Evolutionary conservation across 2,329 filamentous ascomycete genomes (phyloP).

Genomic region (Metarhizium album): DNA sequence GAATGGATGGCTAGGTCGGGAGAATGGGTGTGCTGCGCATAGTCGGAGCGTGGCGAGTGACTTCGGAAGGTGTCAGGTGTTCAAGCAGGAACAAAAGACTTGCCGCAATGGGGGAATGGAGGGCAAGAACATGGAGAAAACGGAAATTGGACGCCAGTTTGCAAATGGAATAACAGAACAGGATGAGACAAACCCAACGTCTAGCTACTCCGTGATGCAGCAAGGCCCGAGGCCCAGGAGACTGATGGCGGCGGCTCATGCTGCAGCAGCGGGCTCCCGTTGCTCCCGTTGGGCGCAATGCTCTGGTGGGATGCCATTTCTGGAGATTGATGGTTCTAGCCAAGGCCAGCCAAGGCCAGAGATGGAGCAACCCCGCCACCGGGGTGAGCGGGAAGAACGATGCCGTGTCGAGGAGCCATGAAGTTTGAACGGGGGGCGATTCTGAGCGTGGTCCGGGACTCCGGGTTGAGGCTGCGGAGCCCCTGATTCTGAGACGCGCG

Average conservation of each 20-base stretch:
- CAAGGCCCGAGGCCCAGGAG: not conserved
- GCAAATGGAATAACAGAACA: not conserved
- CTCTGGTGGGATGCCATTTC: not conserved
- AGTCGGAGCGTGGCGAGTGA: not conserved
- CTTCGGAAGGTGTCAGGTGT: not conserved
- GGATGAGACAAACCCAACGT: not conserved
- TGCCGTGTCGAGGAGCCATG: not conserved
- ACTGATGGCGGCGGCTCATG: not conserved
- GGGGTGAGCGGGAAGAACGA: not conserved
- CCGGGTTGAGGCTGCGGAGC: not conserved
- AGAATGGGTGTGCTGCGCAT: not conserved
- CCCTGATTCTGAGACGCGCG: constrained; percentile 5
- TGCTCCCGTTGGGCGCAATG: not conserved
- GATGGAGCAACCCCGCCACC: not conserved
- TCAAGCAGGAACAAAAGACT: not conserved
- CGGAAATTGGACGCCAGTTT: no score
- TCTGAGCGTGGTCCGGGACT: not conserved
- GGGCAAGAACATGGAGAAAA: not conserved
- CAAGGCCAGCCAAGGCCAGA: not conserved
- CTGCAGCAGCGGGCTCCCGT: not conserved
- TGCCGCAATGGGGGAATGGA: not conserved
- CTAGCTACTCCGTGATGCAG: not conserved
- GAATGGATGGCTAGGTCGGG: not conserved
- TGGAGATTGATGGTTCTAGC: not conserved
- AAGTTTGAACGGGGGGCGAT: not conserved